A percentile compares a stretch with the other conserved stretches of the same genome.
Evolutionary conservation across 345 rosid species (phyloP).

Genomic region (Eucalyptus guilfoylei): DNA sequence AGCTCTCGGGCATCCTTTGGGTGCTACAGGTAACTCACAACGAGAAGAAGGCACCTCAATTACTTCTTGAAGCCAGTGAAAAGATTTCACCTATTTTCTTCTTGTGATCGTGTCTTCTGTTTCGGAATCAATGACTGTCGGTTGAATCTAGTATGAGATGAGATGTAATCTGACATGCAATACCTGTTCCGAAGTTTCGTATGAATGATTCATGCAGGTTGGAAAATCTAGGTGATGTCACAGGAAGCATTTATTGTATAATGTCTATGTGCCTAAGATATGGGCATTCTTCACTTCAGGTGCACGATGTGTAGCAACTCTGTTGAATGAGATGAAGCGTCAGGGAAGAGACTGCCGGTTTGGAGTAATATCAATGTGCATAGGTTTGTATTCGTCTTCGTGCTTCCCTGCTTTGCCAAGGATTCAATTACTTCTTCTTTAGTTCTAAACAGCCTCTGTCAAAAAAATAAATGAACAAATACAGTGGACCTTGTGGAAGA

Average conservation of each 20-base stretch:
- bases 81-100: background rate
- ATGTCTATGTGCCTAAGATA: background rate
- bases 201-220: background rate
- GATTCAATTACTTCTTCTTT: background rate
- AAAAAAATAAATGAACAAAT: background rate
- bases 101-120: background rate
- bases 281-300: constrained; percentile 23
- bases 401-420: background rate
- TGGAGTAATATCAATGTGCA: constrained; percentile 96
- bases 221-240: background rate
- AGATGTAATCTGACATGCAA: background rate
- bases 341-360: constrained; percentile 78
- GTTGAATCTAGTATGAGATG: background rate
- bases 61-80: background rate
- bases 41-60: background rate
- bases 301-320: constrained; percentile 81
- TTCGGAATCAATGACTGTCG: background rate
- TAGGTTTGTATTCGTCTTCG: constrained; percentile 35
- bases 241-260: background rate
- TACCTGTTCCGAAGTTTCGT: background rate
- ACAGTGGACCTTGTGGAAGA: background rate
- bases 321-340: constrained; percentile 86
- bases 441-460: background rate
- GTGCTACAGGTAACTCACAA: constrained; percentile 60
- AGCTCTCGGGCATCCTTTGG: constrained; percentile 94